Conservation (phyloP, 805 yeast species). For the Cyberlindnera nakhonratchasimensis region DNA sequence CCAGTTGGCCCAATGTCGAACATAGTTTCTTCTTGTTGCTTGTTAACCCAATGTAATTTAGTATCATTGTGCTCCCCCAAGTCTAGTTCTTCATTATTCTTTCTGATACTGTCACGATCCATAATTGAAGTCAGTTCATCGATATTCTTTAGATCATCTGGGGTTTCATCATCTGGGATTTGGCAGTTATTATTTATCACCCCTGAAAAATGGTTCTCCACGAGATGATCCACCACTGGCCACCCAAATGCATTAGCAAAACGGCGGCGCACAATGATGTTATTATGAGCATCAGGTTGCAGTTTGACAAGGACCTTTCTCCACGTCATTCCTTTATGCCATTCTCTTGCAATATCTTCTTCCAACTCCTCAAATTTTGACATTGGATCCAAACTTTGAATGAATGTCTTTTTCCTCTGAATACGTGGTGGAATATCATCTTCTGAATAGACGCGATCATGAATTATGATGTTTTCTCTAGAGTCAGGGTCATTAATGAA, state of each 20-base stretch:
- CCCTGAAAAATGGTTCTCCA: conserved; percentile 51
- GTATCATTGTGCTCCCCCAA: conserved; percentile 18
- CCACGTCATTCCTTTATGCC: conserved; percentile 70
- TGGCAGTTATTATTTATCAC: too few species aligned
- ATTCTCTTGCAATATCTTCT: conserved; percentile 64
- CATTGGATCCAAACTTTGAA: conserved; percentile 31
- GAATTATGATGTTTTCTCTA: conserved; percentile 57
- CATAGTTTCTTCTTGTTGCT: conserved; percentile 28
- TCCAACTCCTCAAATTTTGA: conserved; percentile 48
- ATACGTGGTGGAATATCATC: conserved; percentile 41
- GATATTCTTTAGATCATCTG: conserved; percentile 13
- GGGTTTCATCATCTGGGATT: neutral
- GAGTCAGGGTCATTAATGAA: conserved; percentile 61
- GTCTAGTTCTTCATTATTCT: conserved; percentile 18
- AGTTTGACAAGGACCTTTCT: conserved; percentile 64
- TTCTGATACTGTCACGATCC: conserved; percentile 13
- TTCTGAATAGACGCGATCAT: conserved; percentile 60
- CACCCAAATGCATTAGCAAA: conserved; percentile 84
- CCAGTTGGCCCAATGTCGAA: conserved; percentile 71
- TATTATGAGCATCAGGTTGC: conserved; percentile 75
- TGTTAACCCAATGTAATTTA: conserved; percentile 47
- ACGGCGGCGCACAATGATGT: conserved; percentile 65
- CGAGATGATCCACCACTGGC: conserved; percentile 72
- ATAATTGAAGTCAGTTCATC: conserved; percentile 11
- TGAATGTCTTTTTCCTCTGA: conserved; percentile 25